Base-by-base conservation (phyloP, 345 rosid species). In the Pistacia atlantica region DNA sequence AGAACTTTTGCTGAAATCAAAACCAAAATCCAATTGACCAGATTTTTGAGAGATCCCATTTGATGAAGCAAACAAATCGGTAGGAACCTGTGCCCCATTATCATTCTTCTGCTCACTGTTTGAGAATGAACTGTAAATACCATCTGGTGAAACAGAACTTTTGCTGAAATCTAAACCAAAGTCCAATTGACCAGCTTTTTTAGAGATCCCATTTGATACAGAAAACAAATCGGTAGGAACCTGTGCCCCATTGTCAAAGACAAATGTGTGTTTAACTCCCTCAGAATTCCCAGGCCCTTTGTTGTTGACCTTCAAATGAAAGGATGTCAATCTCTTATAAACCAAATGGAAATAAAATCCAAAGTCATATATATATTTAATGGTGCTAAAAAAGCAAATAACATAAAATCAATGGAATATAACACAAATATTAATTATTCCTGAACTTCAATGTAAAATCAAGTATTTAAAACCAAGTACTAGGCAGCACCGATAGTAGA, bases 11-110 rank as follows among this genome's bases (percentile, higher is more conserved):
- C 68, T 69, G 63, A 81, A 69, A 81, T 76, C 81, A 71, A 82
- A 84, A 33, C 77, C 84, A 4, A 84, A 81, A 25, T 75, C 82
- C 89, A 84, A 83, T 71, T 78, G 83, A 31, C 77, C 71, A 62
- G 84, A 80, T 33, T 78, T 80, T 57, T 75, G 74, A 35, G 80
- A 80, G 76, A 70, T 75, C 42, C 54, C 72, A 46, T n/a, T 66
- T 77, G 84, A 68, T 61, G 74, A 7, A 25, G 54, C 78, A 61
- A 78, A 22, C 8, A 84, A 66, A 76, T 79, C 68, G 65, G 66
- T 54, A 14, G 71, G 20, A 75, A 68, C 65, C 60, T 69, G 61
- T n/a, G 20, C 67, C 10, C 16, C 79, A 28, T 8, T 35, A 64
- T 60, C 46, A 28, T 60, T 52, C 22, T 84, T 76, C 22, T 22